These are phyloP conservation scores for Rhytidhysteron rufulum DNA, from an alignment of 2,329 filamentous ascomycete genomes.

Conservation along the genomic window DNA sequence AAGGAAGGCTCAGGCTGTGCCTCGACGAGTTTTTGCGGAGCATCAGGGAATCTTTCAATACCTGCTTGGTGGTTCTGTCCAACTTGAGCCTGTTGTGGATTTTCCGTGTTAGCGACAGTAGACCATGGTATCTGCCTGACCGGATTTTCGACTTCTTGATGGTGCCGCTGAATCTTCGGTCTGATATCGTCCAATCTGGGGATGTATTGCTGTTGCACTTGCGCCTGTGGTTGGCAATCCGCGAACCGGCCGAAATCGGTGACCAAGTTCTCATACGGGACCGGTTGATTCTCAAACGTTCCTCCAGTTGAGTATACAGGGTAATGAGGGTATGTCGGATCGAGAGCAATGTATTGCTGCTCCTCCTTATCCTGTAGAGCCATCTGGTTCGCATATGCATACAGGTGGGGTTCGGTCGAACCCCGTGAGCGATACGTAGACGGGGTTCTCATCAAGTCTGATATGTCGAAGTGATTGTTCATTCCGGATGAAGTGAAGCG, in stretches of 20 bases:
- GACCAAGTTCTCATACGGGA: neutral
- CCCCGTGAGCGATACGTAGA: too few species aligned
- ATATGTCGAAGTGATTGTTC: too few species aligned
- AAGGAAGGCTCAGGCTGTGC: conserved; percentile 3
- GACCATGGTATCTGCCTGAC: neutral
- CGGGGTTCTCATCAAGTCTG: too few species aligned
- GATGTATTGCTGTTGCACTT: neutral
- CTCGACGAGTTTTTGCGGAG: neutral
- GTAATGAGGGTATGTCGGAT: neutral
- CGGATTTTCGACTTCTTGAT: neutral
- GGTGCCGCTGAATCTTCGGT: neutral
- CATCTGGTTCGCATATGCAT: too few species aligned
- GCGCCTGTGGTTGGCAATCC: neutral
- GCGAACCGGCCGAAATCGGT: neutral
- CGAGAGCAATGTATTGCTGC: neutral
- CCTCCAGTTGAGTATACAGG: neutral
- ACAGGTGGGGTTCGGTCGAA: too few species aligned
- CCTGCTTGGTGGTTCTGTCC: too few species aligned
- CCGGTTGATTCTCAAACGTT: neutral
- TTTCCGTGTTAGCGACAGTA: neutral
- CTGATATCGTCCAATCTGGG: neutral
- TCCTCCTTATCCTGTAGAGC: neutral
- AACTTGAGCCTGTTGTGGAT: too few species aligned
- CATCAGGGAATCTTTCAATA: too few species aligned
- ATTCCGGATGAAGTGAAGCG: too few species aligned